Evolutionary conservation across 108 stramenopile species (phyloP).

Genomic region (Skeletonema grethae): DNA sequence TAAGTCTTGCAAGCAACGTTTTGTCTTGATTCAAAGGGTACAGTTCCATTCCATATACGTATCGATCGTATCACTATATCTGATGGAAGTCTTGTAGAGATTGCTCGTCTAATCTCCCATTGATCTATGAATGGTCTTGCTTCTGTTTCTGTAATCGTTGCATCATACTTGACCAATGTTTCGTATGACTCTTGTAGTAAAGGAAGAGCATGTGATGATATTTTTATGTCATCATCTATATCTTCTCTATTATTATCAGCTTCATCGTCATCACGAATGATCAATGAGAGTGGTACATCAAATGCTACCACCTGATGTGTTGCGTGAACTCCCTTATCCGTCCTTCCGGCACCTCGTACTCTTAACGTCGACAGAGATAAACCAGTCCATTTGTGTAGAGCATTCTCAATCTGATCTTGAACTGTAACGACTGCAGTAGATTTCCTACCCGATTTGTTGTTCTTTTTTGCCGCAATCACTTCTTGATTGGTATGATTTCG

Average conservation of each 20-base stretch:
- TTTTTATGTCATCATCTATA: not conserved
- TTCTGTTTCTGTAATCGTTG: not conserved
- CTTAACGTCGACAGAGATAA: conserved; percentile 44
- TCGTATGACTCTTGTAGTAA: conserved; percentile 29
- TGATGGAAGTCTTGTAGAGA: conserved; percentile 73
- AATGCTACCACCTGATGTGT: conserved; percentile 78
- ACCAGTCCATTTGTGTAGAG: conserved; percentile 49
- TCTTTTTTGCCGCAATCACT: conserved; percentile 1
- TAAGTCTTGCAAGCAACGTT: conserved; percentile 64
- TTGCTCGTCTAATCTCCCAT: conserved; percentile 67
- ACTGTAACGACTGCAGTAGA: conserved; percentile 52
- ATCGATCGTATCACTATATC: conserved; percentile 64
- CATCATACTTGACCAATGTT: conserved; percentile 2
- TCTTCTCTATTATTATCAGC: not conserved
- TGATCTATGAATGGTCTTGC: conserved; percentile 21
- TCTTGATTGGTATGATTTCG: conserved; percentile 22
- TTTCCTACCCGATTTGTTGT: conserved; percentile 3
- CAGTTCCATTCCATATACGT: conserved; percentile 31
- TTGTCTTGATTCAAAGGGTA: conserved; percentile 68
- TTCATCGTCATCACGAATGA: not conserved
- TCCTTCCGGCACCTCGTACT: conserved; percentile 72
- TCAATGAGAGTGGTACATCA: conserved; percentile 44
- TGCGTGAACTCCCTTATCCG: conserved; percentile 85
- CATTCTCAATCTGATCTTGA: conserved; percentile 70
- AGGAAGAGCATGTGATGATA: conserved; percentile 6